Base-by-base conservation (phyloP, 352 stramenopile genomes). In the Phytopythium chamaehyphon region DNA sequence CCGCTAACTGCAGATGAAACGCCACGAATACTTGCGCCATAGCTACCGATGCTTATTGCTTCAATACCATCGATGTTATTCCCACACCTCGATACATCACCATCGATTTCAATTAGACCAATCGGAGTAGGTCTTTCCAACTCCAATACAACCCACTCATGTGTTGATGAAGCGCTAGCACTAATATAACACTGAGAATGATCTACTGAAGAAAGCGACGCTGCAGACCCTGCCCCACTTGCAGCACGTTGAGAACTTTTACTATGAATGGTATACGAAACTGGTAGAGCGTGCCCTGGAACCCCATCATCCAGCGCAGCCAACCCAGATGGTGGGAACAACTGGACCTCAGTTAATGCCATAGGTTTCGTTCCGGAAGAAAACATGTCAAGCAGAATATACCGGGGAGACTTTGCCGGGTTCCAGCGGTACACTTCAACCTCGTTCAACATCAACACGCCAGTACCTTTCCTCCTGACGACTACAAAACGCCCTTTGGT, bases 71-170 rank as follows among this genome's bases (percentile, higher is more conserved):
- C 52, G 16, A 89, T 54, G 19, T 67, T 58, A 0, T 16, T 21
- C 23, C 58, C 69, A 40, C 81, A 92, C 8, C 61, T 59, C 2
- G 54, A 51, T 11, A 84, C 57, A 24, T 68, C 59, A 1, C 61
- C 55, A 28, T 78, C 61, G 6, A 92, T 38, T 12, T 88, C 76
- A 8, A 92, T 57, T 12, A 83, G 62, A 10, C 76, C 74, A 11
- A 92, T 53, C 9, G 47, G 42, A 36, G 71, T 70, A 10, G 65
- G 74, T 6, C 44, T 39, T 12, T 51, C 28, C 2, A 92, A 61
- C 39, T 84, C 75, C 11, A 92, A 45, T 12, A 92, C 62, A 2
- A 92, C 52, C 78, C 78, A 92, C 48, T 92, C 81, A 22, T 83
- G 78, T 19, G 66, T 78, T 0, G 76, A 79, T 0, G 72, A 31